A percentile compares a stretch with the other conserved stretches of the same genome.
Conservation (phyloP, 441 rosid genomes). For the Pelargonium myrrhifolium region DNA sequence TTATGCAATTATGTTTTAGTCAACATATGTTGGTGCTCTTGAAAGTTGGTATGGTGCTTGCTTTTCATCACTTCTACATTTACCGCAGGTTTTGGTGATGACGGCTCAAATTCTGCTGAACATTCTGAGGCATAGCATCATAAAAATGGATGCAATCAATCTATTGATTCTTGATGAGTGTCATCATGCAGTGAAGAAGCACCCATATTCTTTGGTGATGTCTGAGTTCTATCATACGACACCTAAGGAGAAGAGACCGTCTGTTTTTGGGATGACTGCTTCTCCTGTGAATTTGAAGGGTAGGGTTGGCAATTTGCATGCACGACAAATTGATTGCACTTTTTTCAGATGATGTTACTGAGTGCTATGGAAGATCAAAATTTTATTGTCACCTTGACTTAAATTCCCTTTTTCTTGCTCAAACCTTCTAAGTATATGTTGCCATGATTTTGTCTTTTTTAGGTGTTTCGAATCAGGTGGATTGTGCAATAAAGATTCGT, state of each 20-base stretch:
- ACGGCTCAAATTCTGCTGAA: constrained; percentile 96
- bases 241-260: constrained; percentile 80
- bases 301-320: constrained; percentile 20
- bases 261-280: constrained; percentile 99
- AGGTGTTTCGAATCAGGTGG: constrained; percentile 98
- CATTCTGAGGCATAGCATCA: constrained; percentile 93
- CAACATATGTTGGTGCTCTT: not conserved
- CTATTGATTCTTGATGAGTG: constrained; percentile 96
- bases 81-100: constrained; percentile 81
- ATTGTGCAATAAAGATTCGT: constrained; percentile 93
- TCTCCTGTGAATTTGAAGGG: constrained; percentile 98
- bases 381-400: constrained; percentile 1
- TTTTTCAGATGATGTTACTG: constrained; percentile 14
- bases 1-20: not conserved
- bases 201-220: constrained; percentile 98
- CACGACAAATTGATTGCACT: not conserved
- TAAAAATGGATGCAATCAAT: constrained; percentile 83
- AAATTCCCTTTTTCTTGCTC: constrained; percentile 5
- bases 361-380: constrained; percentile 6
- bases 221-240: constrained; percentile 98
- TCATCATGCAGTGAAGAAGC: constrained; percentile 99
- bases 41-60: constrained; percentile 2
- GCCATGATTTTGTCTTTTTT: constrained; percentile 16
- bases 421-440: constrained; percentile 8
- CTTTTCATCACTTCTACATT: not conserved